Evolutionary conservation across 768 basidiomycete genomes (phyloP), one percentile per base, ranked within the genome.

Genomic region (Fibroporia radiculosa): DNA sequence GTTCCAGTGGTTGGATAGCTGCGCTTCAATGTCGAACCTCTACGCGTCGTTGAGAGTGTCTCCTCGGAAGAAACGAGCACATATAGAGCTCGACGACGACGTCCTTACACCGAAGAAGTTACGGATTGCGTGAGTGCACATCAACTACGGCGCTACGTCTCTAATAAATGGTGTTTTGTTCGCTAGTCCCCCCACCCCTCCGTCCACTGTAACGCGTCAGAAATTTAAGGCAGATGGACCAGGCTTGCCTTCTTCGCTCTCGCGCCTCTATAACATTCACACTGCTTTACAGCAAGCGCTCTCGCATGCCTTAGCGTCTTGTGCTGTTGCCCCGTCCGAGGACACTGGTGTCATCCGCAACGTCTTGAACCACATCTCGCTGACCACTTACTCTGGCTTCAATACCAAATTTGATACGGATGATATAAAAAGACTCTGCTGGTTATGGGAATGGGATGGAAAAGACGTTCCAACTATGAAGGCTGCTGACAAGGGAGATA

Each of bases 391-490:
- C 59, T 57, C 77, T 26, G 86, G 84, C 7, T 65, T 90, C 33
- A 66, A 74, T 1, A 72, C 78, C 3, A 74, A 77, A 44, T 80
- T 87, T 51, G 72, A 74, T 25, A 50, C 78, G n/a, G 75, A 81
- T 39, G 88, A 89, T 55, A 67, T 91, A 36, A 76, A 69, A 45
- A 72, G 83, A 47, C 72, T 92, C 16, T 90, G 88, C 63, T 91
- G 89, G 88, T 48, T 91, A 13, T 90, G 89, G 86, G 89, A 91
- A 59, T 92, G 89, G 89, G 80, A 88, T 56, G 73, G 74, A 5
- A 62, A 73, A 34, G 49, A 67, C 4, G 42, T 75, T 3, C 67
- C 72, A 2, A 12, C 49, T 5, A 27, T 55, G 22, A 43, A 43
- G 35, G 36, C 29, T 19, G 29, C 44, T 3, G 27, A 32, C 16